phyloP scores from a whole-genome alignment of 305 asterid species.

The Salvia sclarea region DNA sequence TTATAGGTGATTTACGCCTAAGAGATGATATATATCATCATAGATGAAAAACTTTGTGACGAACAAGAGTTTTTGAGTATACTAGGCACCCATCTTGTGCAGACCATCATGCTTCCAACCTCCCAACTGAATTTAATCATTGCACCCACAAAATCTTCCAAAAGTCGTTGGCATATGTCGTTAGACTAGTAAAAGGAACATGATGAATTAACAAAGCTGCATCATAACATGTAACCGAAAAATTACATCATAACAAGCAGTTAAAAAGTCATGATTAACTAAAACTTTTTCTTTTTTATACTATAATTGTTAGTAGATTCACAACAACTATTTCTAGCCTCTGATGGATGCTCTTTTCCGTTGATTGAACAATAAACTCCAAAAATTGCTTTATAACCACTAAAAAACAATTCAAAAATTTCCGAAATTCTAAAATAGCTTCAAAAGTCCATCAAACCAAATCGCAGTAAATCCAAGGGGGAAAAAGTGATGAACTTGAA shows the following conservation, averaged over 20 bases:
- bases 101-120: constrained; percentile 17
- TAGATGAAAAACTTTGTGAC: neutral
- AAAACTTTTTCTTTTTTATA: constrained; percentile 23
- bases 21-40: neutral
- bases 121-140: constrained; percentile 19
- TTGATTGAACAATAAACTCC: constrained; percentile 18
- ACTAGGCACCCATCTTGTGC: constrained; percentile 7
- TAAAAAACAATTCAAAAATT: neutral
- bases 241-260: constrained; percentile 19
- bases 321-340: constrained; percentile 26
- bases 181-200: constrained; percentile 23
- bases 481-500: neutral
- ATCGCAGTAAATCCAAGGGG: neutral
- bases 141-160: constrained; percentile 25
- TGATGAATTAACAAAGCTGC: constrained; percentile 18
- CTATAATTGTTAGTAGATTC: constrained; percentile 22
- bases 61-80: neutral
- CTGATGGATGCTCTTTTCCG: constrained; percentile 23
- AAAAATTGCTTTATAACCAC: constrained; percentile 14
- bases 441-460: constrained; percentile 19
- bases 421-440: constrained; percentile 15
- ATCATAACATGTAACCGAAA: constrained; percentile 17
- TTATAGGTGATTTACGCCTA: neutral
- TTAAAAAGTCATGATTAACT: constrained; percentile 25
- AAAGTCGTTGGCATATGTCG: constrained; percentile 15